A percentile compares a stretch with the other conserved stretches of the same genome.
phyloP scores from a whole-genome alignment of 768 basidiomycete genomes.

The Psilocybe cubensis region DNA sequence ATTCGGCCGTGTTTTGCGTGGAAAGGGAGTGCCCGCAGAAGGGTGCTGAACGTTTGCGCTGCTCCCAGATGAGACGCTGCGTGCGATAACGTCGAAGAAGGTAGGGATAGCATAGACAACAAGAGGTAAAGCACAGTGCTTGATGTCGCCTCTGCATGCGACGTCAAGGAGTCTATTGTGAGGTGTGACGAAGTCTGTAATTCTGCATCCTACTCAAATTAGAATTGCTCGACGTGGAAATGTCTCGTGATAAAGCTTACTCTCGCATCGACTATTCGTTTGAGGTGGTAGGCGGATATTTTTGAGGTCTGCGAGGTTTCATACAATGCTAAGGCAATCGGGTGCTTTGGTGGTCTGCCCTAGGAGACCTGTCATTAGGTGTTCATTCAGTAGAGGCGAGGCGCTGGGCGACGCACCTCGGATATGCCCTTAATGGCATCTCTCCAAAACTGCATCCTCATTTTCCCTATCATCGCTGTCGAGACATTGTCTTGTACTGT shows the following conservation, averaged over 20 bases:
- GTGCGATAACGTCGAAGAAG: constrained; percentile 63
- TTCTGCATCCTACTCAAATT: constrained; percentile 59
- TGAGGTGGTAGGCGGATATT: constrained; percentile 76
- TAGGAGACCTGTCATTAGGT: constrained; percentile 32
- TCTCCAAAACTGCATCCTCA: constrained; percentile 88
- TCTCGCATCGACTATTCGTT: constrained; percentile 83
- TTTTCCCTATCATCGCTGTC: constrained; percentile 74
- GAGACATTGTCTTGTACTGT: constrained; percentile 78
- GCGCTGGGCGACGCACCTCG: constrained; percentile 48
- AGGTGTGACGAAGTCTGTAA: constrained; percentile 65
- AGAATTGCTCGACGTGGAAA: constrained; percentile 8
- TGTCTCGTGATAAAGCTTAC: constrained; percentile 44
- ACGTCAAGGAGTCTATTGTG: constrained; percentile 67
- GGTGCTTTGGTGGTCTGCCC: constrained; percentile 80
- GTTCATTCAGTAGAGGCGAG: constrained; percentile 11
- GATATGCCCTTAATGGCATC: constrained; percentile 73
- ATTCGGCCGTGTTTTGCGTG: constrained; percentile 74
- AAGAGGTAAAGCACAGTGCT: constrained; percentile 79
- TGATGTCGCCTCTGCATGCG: constrained; percentile 81
- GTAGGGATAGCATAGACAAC: constrained; percentile 64
- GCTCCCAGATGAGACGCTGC: constrained; percentile 83
- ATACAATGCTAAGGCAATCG: constrained; percentile 75
- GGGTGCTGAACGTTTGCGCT: constrained; percentile 70
- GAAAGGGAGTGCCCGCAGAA: constrained; percentile 78
- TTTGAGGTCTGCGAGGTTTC: constrained; percentile 52